Base-by-base conservation (phyloP, 2,329 filamentous ascomycete species). In the Monilinia fructigena region DNA sequence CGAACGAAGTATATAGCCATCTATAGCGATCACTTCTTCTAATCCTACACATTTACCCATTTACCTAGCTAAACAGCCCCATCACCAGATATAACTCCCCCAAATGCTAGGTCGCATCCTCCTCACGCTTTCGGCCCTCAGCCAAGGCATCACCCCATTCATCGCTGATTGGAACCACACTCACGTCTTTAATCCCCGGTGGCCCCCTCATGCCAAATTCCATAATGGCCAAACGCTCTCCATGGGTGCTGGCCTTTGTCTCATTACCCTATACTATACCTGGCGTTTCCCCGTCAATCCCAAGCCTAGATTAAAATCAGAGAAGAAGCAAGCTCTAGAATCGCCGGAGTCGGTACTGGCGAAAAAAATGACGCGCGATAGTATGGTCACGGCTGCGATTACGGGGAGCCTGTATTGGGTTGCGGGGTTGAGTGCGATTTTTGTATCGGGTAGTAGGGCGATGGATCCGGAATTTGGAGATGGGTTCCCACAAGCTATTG, bases 141-240 rank as follows among this genome's bases (percentile, higher is more conserved):
- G 54, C 28, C 64, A 68, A 40, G 68, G 68, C 52, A 26, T 73
- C 23, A 72, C 73, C 10, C 67, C 72, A 5, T 66, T 72, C 71
- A 63, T 75, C 20, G 76, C 77, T 35, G 77, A 79, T 69, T 79
- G 71, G 69, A 79, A 78, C 70, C 74, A 80, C 63, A 82, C 80
- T 2, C 81, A 82, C 74, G 75, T 83, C 67, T 74, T 76, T 63
- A 83, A 84, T 70, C 80, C 81, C 0, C 72, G 73, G 62, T 84
- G 82, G 82, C 78, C 80, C 1, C 80, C 80, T 0, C 82, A 84
- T 72, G 82, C 81, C 7, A 78, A 78, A 66, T 84, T 83, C 75
- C 81, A 84, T 75, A 83, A 83, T 69, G 81, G 80, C 6, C 82
- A 84, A 72, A 83, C 81, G 11, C 82, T 84, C 81, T 77, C 77